Evolutionary conservation across 192 early-diverging fungal genomes (phyloP).

Genomic region (Allomyces javanicus): DNA sequence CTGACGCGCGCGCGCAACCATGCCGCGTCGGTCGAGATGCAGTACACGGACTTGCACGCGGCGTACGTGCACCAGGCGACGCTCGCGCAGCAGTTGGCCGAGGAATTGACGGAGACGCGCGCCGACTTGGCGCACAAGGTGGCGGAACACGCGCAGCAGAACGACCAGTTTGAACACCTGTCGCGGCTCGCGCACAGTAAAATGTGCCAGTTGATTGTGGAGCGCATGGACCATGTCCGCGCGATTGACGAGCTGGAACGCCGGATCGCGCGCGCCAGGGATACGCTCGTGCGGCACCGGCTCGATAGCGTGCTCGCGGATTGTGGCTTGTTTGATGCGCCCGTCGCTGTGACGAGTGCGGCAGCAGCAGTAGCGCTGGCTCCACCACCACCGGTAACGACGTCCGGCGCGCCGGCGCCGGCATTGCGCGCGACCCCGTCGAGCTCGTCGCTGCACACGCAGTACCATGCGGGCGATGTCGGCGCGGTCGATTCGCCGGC

Average conservation of each 20-base stretch:
- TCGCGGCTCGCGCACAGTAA: background rate
- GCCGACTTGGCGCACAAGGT: background rate
- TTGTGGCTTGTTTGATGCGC: too few species aligned
- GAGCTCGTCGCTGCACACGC: background rate
- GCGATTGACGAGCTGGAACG: background rate
- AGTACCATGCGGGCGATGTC: background rate
- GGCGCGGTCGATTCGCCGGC: too few species aligned
- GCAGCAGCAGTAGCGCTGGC: background rate
- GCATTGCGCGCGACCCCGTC: background rate
- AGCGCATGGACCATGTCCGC: background rate
- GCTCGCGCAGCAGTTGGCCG: background rate
- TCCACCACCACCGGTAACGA: background rate
- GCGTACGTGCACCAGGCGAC: background rate
- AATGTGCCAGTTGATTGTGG: background rate
- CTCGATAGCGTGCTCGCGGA: background rate
- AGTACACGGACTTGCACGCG: background rate
- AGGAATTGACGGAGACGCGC: background rate
- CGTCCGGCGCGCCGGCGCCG: background rate
- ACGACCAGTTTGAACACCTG: background rate
- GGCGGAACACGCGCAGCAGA: background rate
- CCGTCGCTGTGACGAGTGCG: too few species aligned
- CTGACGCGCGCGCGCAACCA: background rate
- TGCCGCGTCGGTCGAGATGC: background rate
- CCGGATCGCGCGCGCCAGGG: background rate
- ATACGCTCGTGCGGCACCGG: background rate